phyloP scores from a whole-genome alignment of 1,284 basidiomycete species.

The Heterobasidion parviporum region DNA sequence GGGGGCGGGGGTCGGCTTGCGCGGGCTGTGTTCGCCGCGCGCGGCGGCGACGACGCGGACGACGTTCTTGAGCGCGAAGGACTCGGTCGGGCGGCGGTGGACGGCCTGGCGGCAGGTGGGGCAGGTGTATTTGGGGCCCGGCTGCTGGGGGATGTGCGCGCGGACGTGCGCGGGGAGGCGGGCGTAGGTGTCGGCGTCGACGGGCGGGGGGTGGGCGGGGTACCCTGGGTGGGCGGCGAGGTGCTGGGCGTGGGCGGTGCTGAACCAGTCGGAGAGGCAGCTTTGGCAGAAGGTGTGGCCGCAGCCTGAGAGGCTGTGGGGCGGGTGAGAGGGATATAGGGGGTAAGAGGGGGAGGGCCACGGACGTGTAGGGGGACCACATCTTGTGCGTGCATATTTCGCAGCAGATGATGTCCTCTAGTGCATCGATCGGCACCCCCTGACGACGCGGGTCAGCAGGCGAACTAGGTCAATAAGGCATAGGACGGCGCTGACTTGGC shows the following conservation, averaged over 20 bases:
- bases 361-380: constrained; percentile 59
- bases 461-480: neutral
- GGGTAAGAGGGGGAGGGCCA: constrained; percentile 2
- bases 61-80: constrained; percentile 50
- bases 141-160: constrained; percentile 14
- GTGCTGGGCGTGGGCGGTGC: constrained; percentile 39
- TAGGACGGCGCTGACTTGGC: neutral
- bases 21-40: neutral
- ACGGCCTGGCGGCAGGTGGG: constrained; percentile 53
- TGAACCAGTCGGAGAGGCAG: constrained; percentile 64
- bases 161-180: constrained; percentile 9
- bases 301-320: constrained; percentile 38
- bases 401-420: constrained; percentile 51
- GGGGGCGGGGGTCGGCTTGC: neutral
- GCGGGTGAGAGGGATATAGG: neutral
- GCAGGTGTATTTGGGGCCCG: constrained; percentile 49
- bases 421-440: constrained; percentile 16
- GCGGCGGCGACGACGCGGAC: neutral
- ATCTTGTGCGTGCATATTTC: constrained; percentile 54
- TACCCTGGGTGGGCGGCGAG: constrained; percentile 38
- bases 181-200: neutral
- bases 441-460: constrained; percentile 1
- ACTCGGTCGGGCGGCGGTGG: constrained; percentile 42
- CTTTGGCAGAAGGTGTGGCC: constrained; percentile 62
- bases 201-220: constrained; percentile 17